Percentiles rank a stretch among this genome's conserved stretches.
Evolutionary conservation across 192 early-diverging fungal genomes (phyloP).

Genomic region (Chytriomyces sp.): DNA sequence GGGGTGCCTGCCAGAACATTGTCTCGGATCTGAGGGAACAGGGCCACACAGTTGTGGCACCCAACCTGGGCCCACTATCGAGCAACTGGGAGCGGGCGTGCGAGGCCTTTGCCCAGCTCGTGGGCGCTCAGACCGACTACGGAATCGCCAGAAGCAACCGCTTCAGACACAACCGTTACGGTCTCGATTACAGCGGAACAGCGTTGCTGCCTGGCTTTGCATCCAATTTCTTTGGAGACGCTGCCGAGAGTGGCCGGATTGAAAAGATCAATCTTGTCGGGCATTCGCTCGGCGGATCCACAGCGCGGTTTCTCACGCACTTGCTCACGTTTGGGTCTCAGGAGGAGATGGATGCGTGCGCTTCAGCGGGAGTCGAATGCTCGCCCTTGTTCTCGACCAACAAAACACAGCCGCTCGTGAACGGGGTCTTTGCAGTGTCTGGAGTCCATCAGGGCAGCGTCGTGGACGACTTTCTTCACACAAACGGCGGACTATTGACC

Average conservation of each 20-base stretch:
- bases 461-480: conserved; percentile 13
- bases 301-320: conserved; percentile 15
- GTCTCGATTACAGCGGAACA: conserved; percentile 28
- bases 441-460: conserved; percentile 28
- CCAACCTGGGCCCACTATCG: conserved; percentile 32
- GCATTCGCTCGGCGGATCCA: conserved; percentile 34
- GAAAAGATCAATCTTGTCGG: conserved; percentile 38
- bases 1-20: conserved; percentile 30
- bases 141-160: conserved; percentile 25
- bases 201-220: conserved; percentile 25
- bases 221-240: no score
- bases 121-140: conserved; percentile 30
- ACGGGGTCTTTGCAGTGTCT: conserved; percentile 16
- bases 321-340: conserved; percentile 24
- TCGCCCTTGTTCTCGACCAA: conserved; percentile 37
- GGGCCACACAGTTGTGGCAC: conserved; percentile 28
- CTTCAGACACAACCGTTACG: conserved; percentile 36
- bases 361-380: conserved; percentile 11
- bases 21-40: conserved; percentile 2
- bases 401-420: conserved; percentile 16
- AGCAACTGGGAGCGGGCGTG: conserved; percentile 42
- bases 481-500: not conserved
- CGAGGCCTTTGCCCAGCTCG: conserved; percentile 38
- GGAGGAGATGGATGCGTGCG: conserved; percentile 33
- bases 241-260: no score